Percentiles rank a stretch among this genome's conserved stretches.
Conservation (phyloP, 2,329 filamentous ascomycete genomes). For the Malbranchea zuffiana region DNA sequence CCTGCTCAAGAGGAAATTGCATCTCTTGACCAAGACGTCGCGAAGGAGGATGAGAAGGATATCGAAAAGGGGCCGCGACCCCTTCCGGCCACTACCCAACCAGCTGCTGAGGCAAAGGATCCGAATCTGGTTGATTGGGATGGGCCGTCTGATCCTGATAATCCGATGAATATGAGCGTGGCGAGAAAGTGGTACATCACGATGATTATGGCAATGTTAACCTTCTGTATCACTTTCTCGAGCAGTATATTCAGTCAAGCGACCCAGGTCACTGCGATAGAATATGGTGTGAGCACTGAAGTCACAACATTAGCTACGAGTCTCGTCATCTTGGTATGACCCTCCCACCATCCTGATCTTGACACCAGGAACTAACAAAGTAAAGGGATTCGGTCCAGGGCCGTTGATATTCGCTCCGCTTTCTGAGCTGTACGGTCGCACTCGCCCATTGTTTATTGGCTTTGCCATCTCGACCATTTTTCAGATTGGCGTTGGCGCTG, state of each 20-base stretch:
- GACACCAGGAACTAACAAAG: neutral
- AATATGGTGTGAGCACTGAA: conserved; percentile 38
- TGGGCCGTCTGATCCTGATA: conserved; percentile 59
- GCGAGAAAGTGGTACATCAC: conserved; percentile 37
- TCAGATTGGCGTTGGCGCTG: conserved; percentile 45
- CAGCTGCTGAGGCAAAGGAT: neutral
- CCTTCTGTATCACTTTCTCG: conserved; percentile 40
- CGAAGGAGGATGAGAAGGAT: conserved; percentile 1
- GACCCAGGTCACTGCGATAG: conserved; percentile 28
- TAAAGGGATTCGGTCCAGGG: conserved; percentile 29
- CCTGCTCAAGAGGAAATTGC: no score
- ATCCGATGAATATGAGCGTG: conserved; percentile 59
- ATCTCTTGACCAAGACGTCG: conserved; percentile 4
- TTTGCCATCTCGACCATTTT: conserved; percentile 43
- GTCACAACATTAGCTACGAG: conserved; percentile 42
- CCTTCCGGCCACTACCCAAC: neutral
- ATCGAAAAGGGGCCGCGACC: neutral
- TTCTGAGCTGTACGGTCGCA: conserved; percentile 42
- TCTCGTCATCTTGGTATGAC: conserved; percentile 35
- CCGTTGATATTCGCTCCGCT: conserved; percentile 35
- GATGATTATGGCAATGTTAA: conserved; percentile 32
- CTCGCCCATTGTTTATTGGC: conserved; percentile 39
- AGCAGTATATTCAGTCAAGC: conserved; percentile 39
- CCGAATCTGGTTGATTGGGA: conserved; percentile 59
- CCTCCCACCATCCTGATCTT: neutral